phyloP scores from a whole-genome alignment of 1,284 basidiomycete genomes.

The Phlebopus sp. region DNA sequence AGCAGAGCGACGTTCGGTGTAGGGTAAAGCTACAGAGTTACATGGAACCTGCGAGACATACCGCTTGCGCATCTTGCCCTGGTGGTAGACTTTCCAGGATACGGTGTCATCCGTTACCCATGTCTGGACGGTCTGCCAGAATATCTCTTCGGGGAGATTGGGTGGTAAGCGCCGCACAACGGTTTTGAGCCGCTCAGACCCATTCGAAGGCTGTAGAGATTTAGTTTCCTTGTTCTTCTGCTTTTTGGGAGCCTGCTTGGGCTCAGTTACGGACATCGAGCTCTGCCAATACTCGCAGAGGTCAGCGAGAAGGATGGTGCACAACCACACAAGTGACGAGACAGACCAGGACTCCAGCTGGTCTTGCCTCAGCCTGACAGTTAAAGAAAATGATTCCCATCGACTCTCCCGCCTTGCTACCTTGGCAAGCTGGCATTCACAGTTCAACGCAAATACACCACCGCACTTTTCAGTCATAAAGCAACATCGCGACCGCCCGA shows the following conservation, averaged over 20 bases:
- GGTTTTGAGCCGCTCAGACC: slow-evolving; percentile 73
- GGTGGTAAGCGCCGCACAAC: slow-evolving; percentile 88
- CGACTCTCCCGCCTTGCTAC: neutral
- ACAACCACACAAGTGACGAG: neutral
- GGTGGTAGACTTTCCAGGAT: slow-evolving; percentile 64
- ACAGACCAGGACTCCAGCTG: too few relatives aligned
- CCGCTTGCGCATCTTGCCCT: slow-evolving; percentile 73
- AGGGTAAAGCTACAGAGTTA: neutral
- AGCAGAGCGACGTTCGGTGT: neutral
- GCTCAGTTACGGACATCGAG: slow-evolving; percentile 20
- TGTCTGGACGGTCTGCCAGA: slow-evolving; percentile 86
- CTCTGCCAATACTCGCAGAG: neutral
- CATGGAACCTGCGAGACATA: slow-evolving; percentile 33
- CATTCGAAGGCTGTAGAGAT: slow-evolving; percentile 6
- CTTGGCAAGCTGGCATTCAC: neutral
- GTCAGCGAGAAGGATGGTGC: too few relatives aligned
- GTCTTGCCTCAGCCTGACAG: neutral
- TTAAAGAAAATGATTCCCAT: neutral
- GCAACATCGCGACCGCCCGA: too few relatives aligned
- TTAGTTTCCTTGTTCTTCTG: slow-evolving; percentile 20
- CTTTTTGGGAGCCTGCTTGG: slow-evolving; percentile 14
- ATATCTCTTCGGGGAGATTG: slow-evolving; percentile 87
- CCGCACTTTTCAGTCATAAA: too few relatives aligned
- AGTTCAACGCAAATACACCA: too few relatives aligned
- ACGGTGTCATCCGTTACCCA: slow-evolving; percentile 82